phyloP scores from a whole-genome alignment of 176 grass and related monocot species.

The Musa acuminata region DNA sequence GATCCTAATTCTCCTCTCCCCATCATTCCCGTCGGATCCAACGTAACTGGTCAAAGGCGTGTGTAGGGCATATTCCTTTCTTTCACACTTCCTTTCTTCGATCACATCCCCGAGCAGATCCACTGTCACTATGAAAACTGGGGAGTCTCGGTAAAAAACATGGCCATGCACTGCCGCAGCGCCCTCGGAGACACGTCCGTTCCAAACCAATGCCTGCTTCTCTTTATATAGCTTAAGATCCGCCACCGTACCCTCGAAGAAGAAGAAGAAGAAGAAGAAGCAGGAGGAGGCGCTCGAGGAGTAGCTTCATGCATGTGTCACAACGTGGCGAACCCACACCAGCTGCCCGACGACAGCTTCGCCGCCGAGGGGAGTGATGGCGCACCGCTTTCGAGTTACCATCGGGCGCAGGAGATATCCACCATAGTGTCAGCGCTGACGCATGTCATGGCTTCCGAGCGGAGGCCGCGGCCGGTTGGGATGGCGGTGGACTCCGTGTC shows the following conservation, averaged over 20 bases:
- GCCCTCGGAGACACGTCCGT: neutral
- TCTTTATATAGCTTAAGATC: neutral
- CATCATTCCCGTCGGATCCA: neutral
- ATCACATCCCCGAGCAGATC: too few relatives aligned
- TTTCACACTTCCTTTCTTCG: neutral
- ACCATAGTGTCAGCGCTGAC: slow-evolving; percentile 68
- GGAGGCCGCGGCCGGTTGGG: neutral
- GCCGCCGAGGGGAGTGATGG: slow-evolving; percentile 9
- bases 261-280: too few relatives aligned
- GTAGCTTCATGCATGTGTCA: slow-evolving; percentile 13
- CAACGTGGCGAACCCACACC: slow-evolving; percentile 39
- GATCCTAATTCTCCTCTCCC: neutral
- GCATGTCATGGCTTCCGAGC: slow-evolving; percentile 38
- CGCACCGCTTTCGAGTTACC: slow-evolving; percentile 30
- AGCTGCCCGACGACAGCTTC: slow-evolving; percentile 17
- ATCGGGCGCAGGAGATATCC: slow-evolving; percentile 48
- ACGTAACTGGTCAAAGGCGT: neutral
- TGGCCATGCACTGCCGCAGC: too few relatives aligned
- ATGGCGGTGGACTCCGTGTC: neutral
- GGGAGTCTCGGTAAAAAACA: too few relatives aligned
- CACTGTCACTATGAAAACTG: too few relatives aligned
- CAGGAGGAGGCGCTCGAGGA: neutral
- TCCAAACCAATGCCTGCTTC: neutral
- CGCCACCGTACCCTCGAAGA: neutral
- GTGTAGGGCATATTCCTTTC: neutral